Percentiles rank a stretch among this genome's conserved stretches.
Evolutionary conservation across 768 basidiomycete genomes (phyloP).

Genomic region (Thelephora ganbajun): DNA sequence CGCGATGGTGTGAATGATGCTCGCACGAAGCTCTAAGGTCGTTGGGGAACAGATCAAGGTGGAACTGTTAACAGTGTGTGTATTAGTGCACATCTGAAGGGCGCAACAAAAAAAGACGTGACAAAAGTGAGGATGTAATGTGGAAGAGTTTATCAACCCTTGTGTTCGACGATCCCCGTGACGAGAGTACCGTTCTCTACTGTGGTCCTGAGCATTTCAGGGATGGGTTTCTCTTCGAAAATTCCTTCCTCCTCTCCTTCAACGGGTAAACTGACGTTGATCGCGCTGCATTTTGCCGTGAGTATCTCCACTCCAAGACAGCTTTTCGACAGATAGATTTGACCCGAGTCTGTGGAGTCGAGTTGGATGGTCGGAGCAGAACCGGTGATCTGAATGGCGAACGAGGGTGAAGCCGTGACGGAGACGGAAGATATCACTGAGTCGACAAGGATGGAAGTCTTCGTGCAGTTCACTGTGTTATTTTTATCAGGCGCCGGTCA

Average conservation of each 20-base stretch:
- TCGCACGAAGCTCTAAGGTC: no score
- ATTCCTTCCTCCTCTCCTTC: slow-evolving; percentile 86
- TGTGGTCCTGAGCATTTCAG: slow-evolving; percentile 89
- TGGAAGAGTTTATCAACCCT: slow-evolving; percentile 25
- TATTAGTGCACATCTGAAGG: no score
- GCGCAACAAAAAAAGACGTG: no score
- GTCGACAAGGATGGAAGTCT: slow-evolving; percentile 79
- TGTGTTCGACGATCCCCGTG: slow-evolving; percentile 83
- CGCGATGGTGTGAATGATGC: no score
- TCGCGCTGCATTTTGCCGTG: slow-evolving; percentile 84
- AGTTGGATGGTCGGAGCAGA: slow-evolving; percentile 84
- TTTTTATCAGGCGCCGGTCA: background rate
- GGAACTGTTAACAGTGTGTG: no score
- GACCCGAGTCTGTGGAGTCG: slow-evolving; percentile 90
- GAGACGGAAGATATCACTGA: slow-evolving; percentile 87
- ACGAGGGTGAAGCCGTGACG: slow-evolving; percentile 85
- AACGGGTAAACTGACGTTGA: slow-evolving; percentile 82
- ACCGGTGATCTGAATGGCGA: slow-evolving; percentile 85
- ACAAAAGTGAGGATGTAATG: no score
- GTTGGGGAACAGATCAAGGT: no score
- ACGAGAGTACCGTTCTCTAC: slow-evolving; percentile 73
- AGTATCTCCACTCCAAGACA: slow-evolving; percentile 77
- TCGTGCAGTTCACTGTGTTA: slow-evolving; percentile 45
- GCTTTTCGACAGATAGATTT: slow-evolving; percentile 81
- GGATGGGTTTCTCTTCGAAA: slow-evolving; percentile 79